Conservation (phyloP, 306 rosid species). For the Cucumis sativus region Cucumber_9930_V3 NC_026658.2:17658501-17659000, state of each 20-base stretch:
- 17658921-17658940: conserved; percentile 97
- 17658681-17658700: conserved; percentile 12
- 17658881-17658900: conserved; percentile 68
- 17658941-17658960: conserved; percentile 85
- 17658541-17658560: conserved; percentile 96
- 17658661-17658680: conserved; percentile 69
- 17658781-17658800: conserved; percentile 45
- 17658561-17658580: conserved; percentile 74
- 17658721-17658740: background rate
- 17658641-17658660: conserved; percentile 98
- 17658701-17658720: conserved; percentile 3
- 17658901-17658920: conserved; percentile 85
- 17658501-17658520: background rate
- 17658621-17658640: conserved; percentile 81
- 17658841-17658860: conserved; percentile 92
- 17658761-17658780: conserved; percentile 17
- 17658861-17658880: conserved; percentile 80
- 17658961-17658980: conserved; percentile 56
- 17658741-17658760: conserved; percentile 9
- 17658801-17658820: conserved; percentile 74
- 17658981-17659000: conserved; percentile 1
- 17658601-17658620: conserved; percentile 54
- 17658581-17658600: conserved; percentile 89
- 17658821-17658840: conserved; percentile 92
- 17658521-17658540: conserved; percentile 40